Base-by-base conservation (phyloP, 441 rosid genomes). In the Isatis lusitanica region DNA sequence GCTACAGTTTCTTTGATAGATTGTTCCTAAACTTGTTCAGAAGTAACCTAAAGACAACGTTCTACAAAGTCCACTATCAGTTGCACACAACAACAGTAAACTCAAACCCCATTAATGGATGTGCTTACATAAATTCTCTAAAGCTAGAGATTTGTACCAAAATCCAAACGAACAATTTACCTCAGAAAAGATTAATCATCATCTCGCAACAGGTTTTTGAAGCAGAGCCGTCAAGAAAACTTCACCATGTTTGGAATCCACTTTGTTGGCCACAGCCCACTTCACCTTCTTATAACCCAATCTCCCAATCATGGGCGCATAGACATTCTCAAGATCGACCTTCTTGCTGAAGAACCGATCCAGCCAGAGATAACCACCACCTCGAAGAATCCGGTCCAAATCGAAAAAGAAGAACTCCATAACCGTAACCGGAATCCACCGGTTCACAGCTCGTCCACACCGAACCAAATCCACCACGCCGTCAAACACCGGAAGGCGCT, bases 281-380 rank as follows among this genome's bases (percentile, higher is more conserved):
- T 95, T 95, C 85, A 95, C 95, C 83, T 89, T 92, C 93, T 90
- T 95, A 66, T 95, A 95, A 7, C 97, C 95, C 81, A 95, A 74
- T 64, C 85, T 91, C 38, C 87, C 88, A 24, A 93, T 91, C 95
- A 93, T 79, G 3, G 99, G 98, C 38, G 79, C 84, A 79, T 85
- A 95, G 18, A 89, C 83, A 67, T 82, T 85, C 11, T 86, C 94
- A 61, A 95, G 90, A 80, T 92, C 97, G 38, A 75, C 66, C 13
- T 78, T 76, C 79, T 84, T 95, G 51, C 99, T 80, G 10, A 92
- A 92, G 76, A 94, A 94, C 73, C 87, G 91, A 74, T 94, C 97
- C 83, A 94, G 53, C 98, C 97, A 92, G 46, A 94, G 67, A 69
- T 82, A 94, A 5, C 98, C 98, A 47, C 98, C 98, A 1, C 86